Evolutionary conservation across 2,329 filamentous ascomycete genomes (phyloP).

Genomic region (Hymenoscyphus fraxineus): DNA sequence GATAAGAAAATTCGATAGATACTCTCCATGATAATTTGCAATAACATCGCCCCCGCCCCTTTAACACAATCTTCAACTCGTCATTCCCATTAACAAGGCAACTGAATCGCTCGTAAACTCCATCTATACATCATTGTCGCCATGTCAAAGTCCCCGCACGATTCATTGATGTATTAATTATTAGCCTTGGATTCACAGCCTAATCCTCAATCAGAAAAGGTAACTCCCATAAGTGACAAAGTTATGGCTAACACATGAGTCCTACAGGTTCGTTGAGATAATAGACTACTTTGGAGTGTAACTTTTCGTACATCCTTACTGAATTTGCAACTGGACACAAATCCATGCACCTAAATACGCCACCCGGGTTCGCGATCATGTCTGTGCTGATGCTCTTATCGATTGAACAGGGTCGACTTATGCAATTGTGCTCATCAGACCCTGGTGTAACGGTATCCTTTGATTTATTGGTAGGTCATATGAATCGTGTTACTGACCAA

Average conservation of each 20-base stretch:
- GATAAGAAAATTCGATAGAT: slow-evolving; percentile 20
- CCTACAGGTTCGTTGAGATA: neutral
- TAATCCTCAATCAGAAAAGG: neutral
- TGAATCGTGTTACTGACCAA: slow-evolving; percentile 3
- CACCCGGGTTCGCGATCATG: neutral
- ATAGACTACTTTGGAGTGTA: neutral
- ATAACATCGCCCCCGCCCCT: slow-evolving; percentile 18
- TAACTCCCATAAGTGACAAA: neutral
- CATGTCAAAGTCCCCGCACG: neutral
- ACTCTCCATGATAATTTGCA: slow-evolving; percentile 26
- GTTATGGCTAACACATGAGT: slow-evolving; percentile 4
- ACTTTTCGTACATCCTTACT: neutral
- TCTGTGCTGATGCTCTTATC: neutral
- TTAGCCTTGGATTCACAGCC: neutral
- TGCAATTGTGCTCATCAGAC: neutral
- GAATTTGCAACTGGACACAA: neutral
- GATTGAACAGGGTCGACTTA: neutral
- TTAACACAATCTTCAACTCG: slow-evolving; percentile 14
- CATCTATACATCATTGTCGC: neutral
- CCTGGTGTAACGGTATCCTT: neutral
- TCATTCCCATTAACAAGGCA: slow-evolving; percentile 24
- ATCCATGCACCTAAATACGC: neutral
- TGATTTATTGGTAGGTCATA: slow-evolving; percentile 1
- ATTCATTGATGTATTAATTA: neutral
- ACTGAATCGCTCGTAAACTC: slow-evolving; percentile 21